phyloP scores from a whole-genome alignment of 805 yeast genomes.

The Saccharomycopsis sp. region DNA sequence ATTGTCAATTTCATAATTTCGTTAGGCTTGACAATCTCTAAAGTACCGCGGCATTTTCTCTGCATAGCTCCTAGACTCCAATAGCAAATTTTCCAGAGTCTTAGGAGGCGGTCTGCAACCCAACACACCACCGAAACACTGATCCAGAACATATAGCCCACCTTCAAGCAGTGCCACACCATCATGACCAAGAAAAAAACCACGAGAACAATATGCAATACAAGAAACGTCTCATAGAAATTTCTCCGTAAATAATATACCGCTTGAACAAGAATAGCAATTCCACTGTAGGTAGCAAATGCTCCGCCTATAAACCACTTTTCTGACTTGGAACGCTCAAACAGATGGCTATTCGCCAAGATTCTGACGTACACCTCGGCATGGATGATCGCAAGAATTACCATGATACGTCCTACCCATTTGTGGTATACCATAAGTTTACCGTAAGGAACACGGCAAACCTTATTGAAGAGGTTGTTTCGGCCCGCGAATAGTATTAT shows the following conservation, averaged over 20 bases:
- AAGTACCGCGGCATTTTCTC: background rate
- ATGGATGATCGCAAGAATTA: constrained; percentile 22
- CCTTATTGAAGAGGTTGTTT: constrained; percentile 53
- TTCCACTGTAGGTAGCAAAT: constrained; percentile 6
- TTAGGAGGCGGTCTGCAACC: constrained; percentile 8
- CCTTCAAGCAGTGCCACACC: constrained; percentile 11
- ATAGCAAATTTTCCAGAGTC: constrained; percentile 4
- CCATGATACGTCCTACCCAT: constrained; percentile 47
- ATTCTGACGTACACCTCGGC: background rate
- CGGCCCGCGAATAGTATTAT: constrained; percentile 61
- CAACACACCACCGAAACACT: constrained; percentile 3
- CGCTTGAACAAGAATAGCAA: constrained; percentile 7
- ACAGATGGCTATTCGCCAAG: background rate
- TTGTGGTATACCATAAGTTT: constrained; percentile 63
- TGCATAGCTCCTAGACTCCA: background rate
- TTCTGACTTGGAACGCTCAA: background rate
- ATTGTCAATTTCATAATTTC: constrained; percentile 1
- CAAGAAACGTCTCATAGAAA: constrained; percentile 13
- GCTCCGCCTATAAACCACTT: constrained; percentile 10
- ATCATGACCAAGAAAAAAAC: constrained; percentile 9
- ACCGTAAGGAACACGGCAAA: constrained; percentile 58
- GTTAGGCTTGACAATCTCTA: background rate
- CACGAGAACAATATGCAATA: constrained; percentile 8
- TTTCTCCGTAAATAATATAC: constrained; percentile 7
- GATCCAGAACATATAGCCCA: constrained; percentile 12